Evolutionary conservation across 148 eudicot genomes (phyloP).

Genomic region (Oxyria digyna): DNA sequence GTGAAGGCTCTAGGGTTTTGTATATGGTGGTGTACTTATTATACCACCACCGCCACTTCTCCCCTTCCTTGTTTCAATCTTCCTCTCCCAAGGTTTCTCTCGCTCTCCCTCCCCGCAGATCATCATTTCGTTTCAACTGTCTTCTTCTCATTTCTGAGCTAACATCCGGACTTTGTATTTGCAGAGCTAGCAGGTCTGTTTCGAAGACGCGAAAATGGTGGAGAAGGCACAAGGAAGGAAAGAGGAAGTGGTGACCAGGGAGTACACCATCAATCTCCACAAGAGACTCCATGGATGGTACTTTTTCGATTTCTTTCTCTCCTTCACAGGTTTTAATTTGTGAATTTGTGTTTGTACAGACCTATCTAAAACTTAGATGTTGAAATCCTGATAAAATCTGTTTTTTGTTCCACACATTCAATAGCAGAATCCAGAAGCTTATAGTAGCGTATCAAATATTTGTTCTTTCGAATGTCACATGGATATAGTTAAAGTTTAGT

Average conservation of each 20-base stretch:
- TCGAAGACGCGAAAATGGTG: constrained; percentile 25
- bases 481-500: no score
- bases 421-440: background rate
- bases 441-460: background rate
- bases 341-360: background rate
- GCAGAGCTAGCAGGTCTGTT: background rate
- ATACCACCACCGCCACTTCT: background rate
- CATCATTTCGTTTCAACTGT: background rate
- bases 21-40: background rate
- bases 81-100: constrained; percentile 5
- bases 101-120: background rate
- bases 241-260: constrained; percentile 59
- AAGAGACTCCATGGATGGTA: constrained; percentile 62
- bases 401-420: background rate
- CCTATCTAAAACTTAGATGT: background rate
- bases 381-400: background rate
- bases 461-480: no score
- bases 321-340: background rate
- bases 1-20: background rate
- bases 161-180: background rate
- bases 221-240: constrained; percentile 43
- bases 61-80: background rate
- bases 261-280: constrained; percentile 66
- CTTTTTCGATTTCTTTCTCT: background rate
- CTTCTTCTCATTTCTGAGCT: background rate